Base-by-base conservation (phyloP, 257 asterid genomes). In the Nicotiana otophora region DNA sequence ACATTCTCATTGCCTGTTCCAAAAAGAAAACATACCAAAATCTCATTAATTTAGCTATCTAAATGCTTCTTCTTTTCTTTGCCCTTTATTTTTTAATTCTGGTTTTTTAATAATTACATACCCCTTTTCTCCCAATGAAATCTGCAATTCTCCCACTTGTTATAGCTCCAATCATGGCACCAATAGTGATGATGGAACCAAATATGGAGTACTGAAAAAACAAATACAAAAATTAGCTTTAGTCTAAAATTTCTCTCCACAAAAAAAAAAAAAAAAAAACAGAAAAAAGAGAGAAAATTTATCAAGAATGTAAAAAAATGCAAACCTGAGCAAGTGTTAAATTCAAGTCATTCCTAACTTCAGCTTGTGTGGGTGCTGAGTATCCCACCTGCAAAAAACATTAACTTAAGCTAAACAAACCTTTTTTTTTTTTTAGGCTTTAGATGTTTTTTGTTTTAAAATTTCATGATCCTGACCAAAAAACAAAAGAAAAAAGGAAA, bases 131-230 rank as follows among this genome's bases (percentile, higher is more conserved):
- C 65, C 97, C 98, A 36, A 91, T 63, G 83, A 86, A 86, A 68
- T 93, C 97, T 66, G 97, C 91, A 62, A 94, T 87, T 78, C 82
- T 87, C 31, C 98, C 98, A 33, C 97, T 92, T 60, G 97, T 88
- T 48, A 92, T 84, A 36, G 97, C 98, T 70, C 98, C 98, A 74
- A 94, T 84, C 98, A 94, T 92, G 4, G 98, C 98, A 33, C 98
- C 98, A 83, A 91, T 92, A 33, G 97, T 94, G 81, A 94, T 85
- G 65, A 94, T 90, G 58, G 98, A 94, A 20, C 98, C 97, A 86
- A 94, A 94, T 91, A 89, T 80, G 55, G 97, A 92, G 85, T 64
- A 94, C 97, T 94, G 82, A 68, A 86, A 81, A 57, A 46, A 10
- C 10, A 7, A 31, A 26, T 0, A 3, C 15, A 61, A 78, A 42